phyloP scores from a whole-genome alignment of 345 rosid species.

The Populus simonii region DNA sequence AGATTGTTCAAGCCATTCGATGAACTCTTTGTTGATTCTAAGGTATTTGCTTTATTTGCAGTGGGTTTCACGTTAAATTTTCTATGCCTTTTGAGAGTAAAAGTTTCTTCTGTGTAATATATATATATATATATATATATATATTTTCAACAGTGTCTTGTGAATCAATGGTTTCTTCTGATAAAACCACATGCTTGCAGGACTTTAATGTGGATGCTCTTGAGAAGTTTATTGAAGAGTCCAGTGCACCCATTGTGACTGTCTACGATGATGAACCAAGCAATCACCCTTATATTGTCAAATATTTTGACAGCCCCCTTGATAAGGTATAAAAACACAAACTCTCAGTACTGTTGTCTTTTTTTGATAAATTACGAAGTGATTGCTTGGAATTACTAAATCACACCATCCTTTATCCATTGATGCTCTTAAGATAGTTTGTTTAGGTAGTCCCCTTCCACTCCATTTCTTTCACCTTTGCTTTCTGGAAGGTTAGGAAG shows the following conservation, averaged over 20 bases:
- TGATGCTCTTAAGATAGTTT: not conserved
- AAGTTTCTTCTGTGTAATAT: not conserved
- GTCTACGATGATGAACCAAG: slow-evolving; percentile 62
- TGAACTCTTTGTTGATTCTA: slow-evolving; percentile 68
- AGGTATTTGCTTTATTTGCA: slow-evolving; percentile 45
- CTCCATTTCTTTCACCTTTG: not conserved
- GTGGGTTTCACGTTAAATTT: not conserved
- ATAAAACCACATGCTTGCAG: slow-evolving; percentile 38
- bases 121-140: too few species aligned
- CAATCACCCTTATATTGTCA: slow-evolving; percentile 74
- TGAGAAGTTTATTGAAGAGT: slow-evolving; percentile 73
- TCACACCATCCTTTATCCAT: not conserved
- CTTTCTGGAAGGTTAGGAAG: not conserved
- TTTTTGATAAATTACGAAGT: not conserved
- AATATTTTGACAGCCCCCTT: slow-evolving; percentile 67
- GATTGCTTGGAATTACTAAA: not conserved
- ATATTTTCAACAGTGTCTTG: not conserved
- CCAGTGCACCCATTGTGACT: slow-evolving; percentile 72
- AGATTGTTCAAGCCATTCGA: slow-evolving; percentile 98
- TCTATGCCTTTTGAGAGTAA: not conserved
- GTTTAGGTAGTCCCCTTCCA: not conserved
- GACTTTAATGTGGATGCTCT: slow-evolving; percentile 68
- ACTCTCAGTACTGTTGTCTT: not conserved
- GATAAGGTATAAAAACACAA: slow-evolving; percentile 49
- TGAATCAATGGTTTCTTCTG: not conserved